These are phyloP conservation scores for Flaveria robusta DNA, from an alignment of 129 eudicot genomes.

Conservation along the genomic window DNA sequence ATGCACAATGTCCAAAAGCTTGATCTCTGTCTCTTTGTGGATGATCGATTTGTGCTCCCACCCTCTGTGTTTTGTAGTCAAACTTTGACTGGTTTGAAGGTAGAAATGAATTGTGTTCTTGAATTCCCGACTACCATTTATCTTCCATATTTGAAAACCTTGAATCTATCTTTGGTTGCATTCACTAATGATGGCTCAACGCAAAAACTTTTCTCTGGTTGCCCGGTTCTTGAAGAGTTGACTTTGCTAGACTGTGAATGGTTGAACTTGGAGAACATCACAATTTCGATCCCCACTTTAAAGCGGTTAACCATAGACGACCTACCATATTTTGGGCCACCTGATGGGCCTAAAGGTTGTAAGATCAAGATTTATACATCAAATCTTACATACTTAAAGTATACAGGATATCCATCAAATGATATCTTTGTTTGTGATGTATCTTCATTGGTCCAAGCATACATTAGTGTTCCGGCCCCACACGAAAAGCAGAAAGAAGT, in stretches of 20 bases:
- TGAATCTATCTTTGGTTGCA: slow-evolving; percentile 55
- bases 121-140: slow-evolving; percentile 49
- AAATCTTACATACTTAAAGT: slow-evolving; percentile 50
- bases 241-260: slow-evolving; percentile 70
- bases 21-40: slow-evolving; percentile 72
- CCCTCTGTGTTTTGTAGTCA: slow-evolving; percentile 42
- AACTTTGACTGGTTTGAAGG: slow-evolving; percentile 43
- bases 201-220: slow-evolving; percentile 57
- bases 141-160: slow-evolving; percentile 50
- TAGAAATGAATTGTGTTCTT: slow-evolving; percentile 62
- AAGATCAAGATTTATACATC: slow-evolving; percentile 47
- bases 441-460: slow-evolving; percentile 44
- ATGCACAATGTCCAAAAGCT: slow-evolving; percentile 57
- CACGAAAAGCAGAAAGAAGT: slow-evolving; percentile 40
- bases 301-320: slow-evolving; percentile 63
- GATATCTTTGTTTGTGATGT: slow-evolving; percentile 41
- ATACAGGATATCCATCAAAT: slow-evolving; percentile 52
- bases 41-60: slow-evolving; percentile 54
- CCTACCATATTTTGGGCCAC: slow-evolving; percentile 54
- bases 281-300: slow-evolving; percentile 48
- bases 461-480: slow-evolving; percentile 46
- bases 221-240: slow-evolving; percentile 71
- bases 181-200: slow-evolving; percentile 44
- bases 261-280: slow-evolving; percentile 46
- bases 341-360: slow-evolving; percentile 48